Evolutionary conservation across 192 early-diverging fungal genomes (phyloP).

Genomic region (Radiomyces spectabilis): DNA sequence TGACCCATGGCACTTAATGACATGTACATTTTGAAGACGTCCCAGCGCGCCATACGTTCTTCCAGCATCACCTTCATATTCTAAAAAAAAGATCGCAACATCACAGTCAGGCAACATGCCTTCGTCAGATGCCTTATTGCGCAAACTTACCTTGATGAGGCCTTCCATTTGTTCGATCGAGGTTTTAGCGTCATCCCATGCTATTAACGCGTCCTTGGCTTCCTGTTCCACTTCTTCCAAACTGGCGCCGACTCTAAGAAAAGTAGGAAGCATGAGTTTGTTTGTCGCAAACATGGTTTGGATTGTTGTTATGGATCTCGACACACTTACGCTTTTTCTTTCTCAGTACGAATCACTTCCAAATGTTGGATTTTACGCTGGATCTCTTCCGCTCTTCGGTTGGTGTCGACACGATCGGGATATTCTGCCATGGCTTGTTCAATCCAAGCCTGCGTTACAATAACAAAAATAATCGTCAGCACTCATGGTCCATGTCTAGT

Average conservation of each 20-base stretch:
- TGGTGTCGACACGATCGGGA: constrained; percentile 52
- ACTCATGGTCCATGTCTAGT: no score
- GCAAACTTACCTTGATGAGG: constrained; percentile 37
- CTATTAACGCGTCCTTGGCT: constrained; percentile 33
- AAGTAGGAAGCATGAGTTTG: neutral
- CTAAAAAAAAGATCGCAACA: no score
- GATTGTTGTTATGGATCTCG: no score
- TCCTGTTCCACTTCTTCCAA: constrained; percentile 56
- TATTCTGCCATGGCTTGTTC: constrained; percentile 47
- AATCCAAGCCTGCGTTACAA: constrained; percentile 43
- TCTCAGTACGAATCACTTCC: constrained; percentile 40
- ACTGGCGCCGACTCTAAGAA: constrained; percentile 42
- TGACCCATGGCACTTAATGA: constrained; percentile 60
- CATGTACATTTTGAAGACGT: constrained; percentile 67
- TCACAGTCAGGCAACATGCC: no score
- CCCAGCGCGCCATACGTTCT: constrained; percentile 55
- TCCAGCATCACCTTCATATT: constrained; percentile 48
- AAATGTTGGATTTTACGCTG: constrained; percentile 55
- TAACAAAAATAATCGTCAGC: no score
- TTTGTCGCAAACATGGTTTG: no score
- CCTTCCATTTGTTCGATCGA: constrained; percentile 40
- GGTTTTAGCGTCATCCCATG: constrained; percentile 47
- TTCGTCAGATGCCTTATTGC: no score
- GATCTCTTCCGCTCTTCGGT: constrained; percentile 34
- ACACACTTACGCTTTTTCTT: constrained; percentile 33